These are phyloP conservation scores for Ephemerocybe angulata DNA, from an alignment of 768 basidiomycete species.

Conservation along the genomic window DNA sequence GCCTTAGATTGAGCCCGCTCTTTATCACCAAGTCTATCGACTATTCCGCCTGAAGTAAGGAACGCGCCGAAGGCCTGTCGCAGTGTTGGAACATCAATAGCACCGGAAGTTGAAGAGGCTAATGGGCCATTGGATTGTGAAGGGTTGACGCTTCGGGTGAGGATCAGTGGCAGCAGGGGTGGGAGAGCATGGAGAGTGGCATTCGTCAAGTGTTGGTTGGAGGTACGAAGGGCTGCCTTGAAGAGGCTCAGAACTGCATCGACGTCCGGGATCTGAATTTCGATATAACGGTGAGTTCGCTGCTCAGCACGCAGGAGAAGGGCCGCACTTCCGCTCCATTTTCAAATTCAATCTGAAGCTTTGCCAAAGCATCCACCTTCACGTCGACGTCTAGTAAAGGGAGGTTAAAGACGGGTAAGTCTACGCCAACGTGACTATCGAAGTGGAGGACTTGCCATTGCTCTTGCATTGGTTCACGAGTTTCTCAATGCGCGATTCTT, in stretches of 20 bases:
- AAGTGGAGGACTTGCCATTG: conserved; percentile 44
- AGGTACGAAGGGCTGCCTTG: conserved; percentile 71
- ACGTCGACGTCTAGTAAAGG: conserved; percentile 63
- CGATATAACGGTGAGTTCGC: neutral
- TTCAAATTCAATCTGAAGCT: conserved; percentile 75
- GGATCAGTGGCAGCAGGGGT: conserved; percentile 59
- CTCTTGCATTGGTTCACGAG: conserved; percentile 64
- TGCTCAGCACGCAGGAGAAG: neutral
- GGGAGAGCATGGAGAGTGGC: conserved; percentile 73
- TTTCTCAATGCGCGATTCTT: conserved; percentile 49
- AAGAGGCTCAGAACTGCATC: conserved; percentile 67
- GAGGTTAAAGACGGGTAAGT: conserved; percentile 2
- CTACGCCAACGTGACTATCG: neutral
- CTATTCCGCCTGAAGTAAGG: conserved; percentile 69
- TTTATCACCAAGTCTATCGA: conserved; percentile 84
- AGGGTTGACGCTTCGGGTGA: conserved; percentile 31
- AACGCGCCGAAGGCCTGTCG: conserved; percentile 68
- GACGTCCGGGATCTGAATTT: conserved; percentile 60
- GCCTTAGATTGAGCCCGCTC: conserved; percentile 72
- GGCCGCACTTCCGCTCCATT: conserved; percentile 58
- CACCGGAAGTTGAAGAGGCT: conserved; percentile 43
- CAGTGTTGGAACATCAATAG: conserved; percentile 54
- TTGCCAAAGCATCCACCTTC: conserved; percentile 76
- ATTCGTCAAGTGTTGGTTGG: conserved; percentile 78
- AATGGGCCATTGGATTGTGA: conserved; percentile 30